These are phyloP conservation scores for Exophiala sp. DNA, from an alignment of 2,329 filamentous ascomycete species.

Conservation along the genomic window DNA sequence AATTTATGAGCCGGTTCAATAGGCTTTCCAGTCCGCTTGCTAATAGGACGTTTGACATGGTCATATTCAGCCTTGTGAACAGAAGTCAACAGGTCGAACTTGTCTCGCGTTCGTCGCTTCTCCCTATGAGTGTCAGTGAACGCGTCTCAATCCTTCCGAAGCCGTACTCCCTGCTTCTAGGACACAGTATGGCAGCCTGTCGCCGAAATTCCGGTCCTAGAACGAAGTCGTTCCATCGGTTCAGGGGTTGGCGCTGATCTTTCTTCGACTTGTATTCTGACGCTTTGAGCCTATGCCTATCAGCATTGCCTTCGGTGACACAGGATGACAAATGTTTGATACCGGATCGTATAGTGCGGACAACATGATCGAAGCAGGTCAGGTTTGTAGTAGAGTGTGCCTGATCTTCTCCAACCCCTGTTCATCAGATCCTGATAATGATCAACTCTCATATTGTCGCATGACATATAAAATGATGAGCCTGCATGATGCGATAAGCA, in stretches of 20 bases:
- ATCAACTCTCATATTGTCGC: slow-evolving; percentile 40
- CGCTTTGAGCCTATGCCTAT: slow-evolving; percentile 38
- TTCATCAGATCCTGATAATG: slow-evolving; percentile 49
- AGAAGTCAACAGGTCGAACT: slow-evolving; percentile 41
- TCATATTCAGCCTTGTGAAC: slow-evolving; percentile 46
- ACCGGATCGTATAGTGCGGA: slow-evolving; percentile 66
- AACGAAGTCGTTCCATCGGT: slow-evolving; percentile 48
- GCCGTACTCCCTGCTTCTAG: slow-evolving; percentile 43
- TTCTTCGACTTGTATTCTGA: slow-evolving; percentile 41
- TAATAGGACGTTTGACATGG: slow-evolving; percentile 42
- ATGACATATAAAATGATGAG: slow-evolving; percentile 46
- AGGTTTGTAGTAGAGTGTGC: slow-evolving; percentile 49
- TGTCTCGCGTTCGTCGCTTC: slow-evolving; percentile 41
- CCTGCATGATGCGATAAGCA: slow-evolving; percentile 30
- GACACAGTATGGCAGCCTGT: slow-evolving; percentile 44
- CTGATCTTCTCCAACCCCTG: slow-evolving; percentile 50
- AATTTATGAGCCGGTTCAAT: slow-evolving; percentile 49
- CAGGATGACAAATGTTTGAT: slow-evolving; percentile 1
- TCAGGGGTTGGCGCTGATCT: slow-evolving; percentile 47
- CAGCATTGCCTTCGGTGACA: not conserved
- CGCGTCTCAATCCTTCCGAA: not conserved
- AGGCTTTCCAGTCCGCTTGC: slow-evolving; percentile 41
- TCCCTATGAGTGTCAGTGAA: slow-evolving; percentile 34
- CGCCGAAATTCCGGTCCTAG: slow-evolving; percentile 47
- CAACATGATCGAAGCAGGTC: slow-evolving; percentile 76